Conservation (phyloP, 2,329 filamentous ascomycete genomes). For the Phyllosticta citriasiana region DNA sequence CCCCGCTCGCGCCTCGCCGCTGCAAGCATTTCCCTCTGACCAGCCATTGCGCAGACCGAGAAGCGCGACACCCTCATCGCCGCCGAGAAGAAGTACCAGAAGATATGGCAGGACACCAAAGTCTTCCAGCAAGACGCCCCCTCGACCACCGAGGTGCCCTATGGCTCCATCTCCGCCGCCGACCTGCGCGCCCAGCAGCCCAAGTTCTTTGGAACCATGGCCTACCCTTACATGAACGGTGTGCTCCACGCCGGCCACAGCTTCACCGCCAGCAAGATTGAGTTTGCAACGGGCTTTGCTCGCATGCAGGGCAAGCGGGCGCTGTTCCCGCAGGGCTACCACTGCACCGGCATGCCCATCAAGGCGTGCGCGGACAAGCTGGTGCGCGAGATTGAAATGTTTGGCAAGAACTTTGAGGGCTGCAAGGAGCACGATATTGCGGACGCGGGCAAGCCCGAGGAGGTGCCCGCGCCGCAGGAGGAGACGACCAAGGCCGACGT, state of each 20-base stretch:
- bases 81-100: constrained; percentile 86
- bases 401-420: constrained; percentile 63
- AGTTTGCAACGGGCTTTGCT: constrained; percentile 79
- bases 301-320: constrained; percentile 83
- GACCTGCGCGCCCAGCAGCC: constrained; percentile 72
- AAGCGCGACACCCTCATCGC: constrained; percentile 75
- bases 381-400: constrained; percentile 76
- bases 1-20: background rate
- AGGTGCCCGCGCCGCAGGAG: background rate
- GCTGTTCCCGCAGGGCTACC: constrained; percentile 87
- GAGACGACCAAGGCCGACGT: constrained; percentile 64
- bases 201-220: constrained; percentile 82
- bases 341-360: constrained; percentile 96
- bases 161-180: constrained; percentile 60
- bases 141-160: constrained; percentile 64
- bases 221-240: constrained; percentile 45
- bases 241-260: constrained; percentile 77
- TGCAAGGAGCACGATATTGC: background rate
- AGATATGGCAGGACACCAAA: constrained; percentile 64
- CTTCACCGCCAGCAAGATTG: constrained; percentile 86
- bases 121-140: constrained; percentile 85
- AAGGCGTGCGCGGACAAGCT: constrained; percentile 97
- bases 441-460: background rate
- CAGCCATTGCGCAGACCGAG: constrained; percentile 52
- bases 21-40: constrained; percentile 10